Evolutionary conservation across 2,329 filamentous ascomycete species (phyloP).

Genomic region (Clonostachys rhizophaga): DNA sequence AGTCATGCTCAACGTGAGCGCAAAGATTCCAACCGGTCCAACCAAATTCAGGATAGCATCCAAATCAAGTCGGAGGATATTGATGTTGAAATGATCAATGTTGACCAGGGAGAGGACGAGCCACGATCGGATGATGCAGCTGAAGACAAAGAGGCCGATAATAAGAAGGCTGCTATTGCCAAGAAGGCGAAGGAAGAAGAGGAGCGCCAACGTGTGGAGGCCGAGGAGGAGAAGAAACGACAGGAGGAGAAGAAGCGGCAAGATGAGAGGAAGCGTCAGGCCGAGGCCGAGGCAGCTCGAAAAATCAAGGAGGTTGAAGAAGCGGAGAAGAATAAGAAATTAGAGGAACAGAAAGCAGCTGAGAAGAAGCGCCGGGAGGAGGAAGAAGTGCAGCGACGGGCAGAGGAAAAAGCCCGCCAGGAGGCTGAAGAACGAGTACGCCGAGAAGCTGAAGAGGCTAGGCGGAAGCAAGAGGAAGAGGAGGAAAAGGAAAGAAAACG

Average conservation of each 20-base stretch:
- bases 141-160: slow-evolving; percentile 17
- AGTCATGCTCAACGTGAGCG: slow-evolving; percentile 29
- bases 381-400: slow-evolving; percentile 26
- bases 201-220: slow-evolving; percentile 7
- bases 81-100: slow-evolving; percentile 53
- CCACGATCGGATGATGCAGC: slow-evolving; percentile 26
- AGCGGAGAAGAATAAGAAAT: slow-evolving; percentile 21
- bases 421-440: slow-evolving; percentile 27
- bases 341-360: slow-evolving; percentile 7
- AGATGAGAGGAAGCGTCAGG: slow-evolving; percentile 26
- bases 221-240: slow-evolving; percentile 13
- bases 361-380: slow-evolving; percentile 10
- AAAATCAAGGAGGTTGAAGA: slow-evolving; percentile 20
- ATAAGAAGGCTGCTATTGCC: slow-evolving; percentile 16
- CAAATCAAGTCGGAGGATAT: slow-evolving; percentile 52
- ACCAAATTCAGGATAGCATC: slow-evolving; percentile 40
- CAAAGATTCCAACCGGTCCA: slow-evolving; percentile 33
- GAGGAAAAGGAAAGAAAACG: slow-evolving; percentile 27
- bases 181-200: slow-evolving; percentile 14
- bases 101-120: slow-evolving; percentile 18
- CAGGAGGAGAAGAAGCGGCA: slow-evolving; percentile 21
- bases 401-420: slow-evolving; percentile 37
- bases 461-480: slow-evolving; percentile 20
- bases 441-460: slow-evolving; percentile 27
- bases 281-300: slow-evolving; percentile 21